Evolutionary conservation across 345 rosid species (phyloP), one percentile per base, ranked within the genome.

Genomic region (Melastoma malabathricum): DNA sequence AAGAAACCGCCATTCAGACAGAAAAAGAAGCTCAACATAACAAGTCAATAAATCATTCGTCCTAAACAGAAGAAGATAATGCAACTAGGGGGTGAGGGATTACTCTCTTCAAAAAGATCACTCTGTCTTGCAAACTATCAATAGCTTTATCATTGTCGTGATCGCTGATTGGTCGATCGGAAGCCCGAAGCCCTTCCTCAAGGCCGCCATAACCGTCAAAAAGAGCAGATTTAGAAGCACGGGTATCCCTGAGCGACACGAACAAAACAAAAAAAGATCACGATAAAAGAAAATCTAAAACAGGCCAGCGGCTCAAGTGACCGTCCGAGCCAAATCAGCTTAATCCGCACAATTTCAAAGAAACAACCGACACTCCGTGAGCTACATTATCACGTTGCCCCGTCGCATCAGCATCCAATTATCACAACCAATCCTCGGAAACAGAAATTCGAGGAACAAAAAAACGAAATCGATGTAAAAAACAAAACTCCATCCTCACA

Each of bases 171-270:
- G 71, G 78, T 44, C 61, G 66, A 48, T 84, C 62, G 23, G 95
- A 75, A 55, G 77, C 62, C 57, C 72, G 69, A 47, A 82, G 76
- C 43, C 98, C 98, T 74, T 84, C 98, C 65, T 86, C 98, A 39
- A 86, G 81, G 50, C 84, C 75, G 50, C 83, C 82, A 53, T 68
- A 66, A 0, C 74, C 72, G 55, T 82, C 92, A 43, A 84, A 82
- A 6, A 86, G 77, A 58, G 85, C 64, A 8, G 82, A 50, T 72
- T 68, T 80, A 16, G 89, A 71, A 51, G 47, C 60, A 52, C 88
- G 90, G 49, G 72, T 61, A 60, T 86, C 96, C 78, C 96, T 86
- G 55, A 60, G 66, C 19, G 48, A 15, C 51, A 58, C 46, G 2
- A 10, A 44, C 43, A 18, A 31, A 16, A 31, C 22, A 6, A 39